Evolutionary conservation across 495 filamentous ascomycete genomes (phyloP), one percentile per base, ranked within the genome.

Genomic region (Penicillium steckii): DNA sequence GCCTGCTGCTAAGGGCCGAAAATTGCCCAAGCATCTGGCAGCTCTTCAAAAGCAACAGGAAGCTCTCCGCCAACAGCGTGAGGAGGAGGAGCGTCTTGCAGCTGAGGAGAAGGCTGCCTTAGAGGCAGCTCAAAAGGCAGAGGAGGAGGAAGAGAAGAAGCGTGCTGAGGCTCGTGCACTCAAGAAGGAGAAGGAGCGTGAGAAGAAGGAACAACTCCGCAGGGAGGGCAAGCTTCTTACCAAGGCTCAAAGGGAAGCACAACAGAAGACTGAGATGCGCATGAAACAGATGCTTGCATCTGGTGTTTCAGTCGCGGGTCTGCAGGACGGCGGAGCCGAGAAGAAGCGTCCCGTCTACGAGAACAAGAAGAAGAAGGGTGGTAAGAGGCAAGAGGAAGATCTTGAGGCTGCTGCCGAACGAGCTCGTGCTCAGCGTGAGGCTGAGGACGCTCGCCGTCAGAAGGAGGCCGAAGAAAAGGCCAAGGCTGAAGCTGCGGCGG

Each of bases 111-210:
- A 85, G 64, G 84, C 82, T 9, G 80, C 81, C 5, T 69, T 85
- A 54, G 90, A 88, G 55, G 90, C 90, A 57, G 76, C 85, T 62
- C 81, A 85, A 64, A 75, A 79, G 19, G 54, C 69, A 7, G 87
- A 84, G 22, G 89, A 79, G 9, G 91, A 95, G 69, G 91, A 95
- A 68, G 81, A 78, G 64, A 85, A 78, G 68, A 82, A 77, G 53
- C 84, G 75, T 62, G 90, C 89, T 53, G 90, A 92, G 62, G 80
- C 80, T 24, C 87, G 85, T 59, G 84, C 85, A 10, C 72, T 79
- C 43, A 96, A 88, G 79, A 97, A 96, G 77, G 90, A 95, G 66
- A 95, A 88, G 70, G 95, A 99, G 67, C 95, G 88, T 70, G 88
- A 96, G 70, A 93, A 82, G 76, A 91, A 95, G 55, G 95, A 99